Evolutionary conservation across 208 protist genomes (phyloP), one percentile per base, ranked within the genome.

Genomic region (Zelonia costaricensis): DNA sequence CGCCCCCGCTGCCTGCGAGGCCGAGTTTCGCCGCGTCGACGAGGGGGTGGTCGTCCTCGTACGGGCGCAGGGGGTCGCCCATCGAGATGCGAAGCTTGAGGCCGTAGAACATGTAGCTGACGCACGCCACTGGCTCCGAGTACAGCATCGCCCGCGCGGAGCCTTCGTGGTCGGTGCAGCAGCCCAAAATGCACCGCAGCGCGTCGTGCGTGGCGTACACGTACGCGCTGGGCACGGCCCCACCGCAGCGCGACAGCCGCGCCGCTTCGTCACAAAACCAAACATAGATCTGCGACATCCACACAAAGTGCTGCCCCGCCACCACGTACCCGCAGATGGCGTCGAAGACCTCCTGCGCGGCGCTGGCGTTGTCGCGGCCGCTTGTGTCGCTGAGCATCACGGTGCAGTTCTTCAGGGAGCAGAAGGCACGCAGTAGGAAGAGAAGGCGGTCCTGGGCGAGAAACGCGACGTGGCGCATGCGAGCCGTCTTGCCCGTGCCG

Each of bases 31-130:
- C 43, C 4, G 27, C 33, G 43, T 59, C 57, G 35, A 56, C 39
- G 30, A 69, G 9, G 15, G 45, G 6, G 42, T 67, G 71, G 36
- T 79, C 76, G 27, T 71, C 56, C 53, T 84, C 76, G 40, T 69
- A 35, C 25, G 86, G 80, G 15, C 82, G 75, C 39, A 87, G 78
- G 18, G 82, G 66, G 12, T 69, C 62, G 1, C 68, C 69, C 7
- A 16, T 43, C 4, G 73, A 71, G 31, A 93, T 80, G 36, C 88
- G 88, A 59, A 91, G 52, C 60, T 82, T 80, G 16, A 95, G 42
- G 7, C 88, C 85, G 61, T 88, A 78, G 38, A 95, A 78, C 77
- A 95, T 69, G 60, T 78, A 66, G 13, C 68, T 84, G 46, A 86
- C 82, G 35, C 73, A 81, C 28, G 88, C 74, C 22, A 76, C 74